Evolutionary conservation across 331 rosid species (phyloP), one percentile per base, ranked within the genome.

Genomic region (Dryas integrifolia): DNA sequence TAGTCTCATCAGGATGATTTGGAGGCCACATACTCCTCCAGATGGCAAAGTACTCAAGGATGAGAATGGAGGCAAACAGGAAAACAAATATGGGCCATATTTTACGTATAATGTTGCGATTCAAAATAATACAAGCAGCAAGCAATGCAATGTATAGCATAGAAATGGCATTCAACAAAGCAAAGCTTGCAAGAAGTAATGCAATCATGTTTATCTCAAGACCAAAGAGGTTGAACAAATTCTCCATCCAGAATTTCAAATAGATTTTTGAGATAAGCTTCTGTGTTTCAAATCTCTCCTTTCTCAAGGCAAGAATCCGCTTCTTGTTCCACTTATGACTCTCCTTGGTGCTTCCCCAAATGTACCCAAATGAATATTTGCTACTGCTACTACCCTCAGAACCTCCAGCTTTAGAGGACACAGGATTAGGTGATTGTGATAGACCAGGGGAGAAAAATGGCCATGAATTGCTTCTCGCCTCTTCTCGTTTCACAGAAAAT

Each of bases 151-250:
- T 86, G 74, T 92, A 95, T 73, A 88, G 71, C 80, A 95, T 80
- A 65, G 99, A 95, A 74, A 95, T 61, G 61, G 85, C 92, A 85
- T 92, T 95, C 78, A 95, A 84, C 86, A 95, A 77, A 78, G 98
- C 90, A 83, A 95, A 95, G 86, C 99, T 89, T 62, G 97, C 91
- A 58, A 92, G 89, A 67, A 95, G 97, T 79, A 95, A 82, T 21
- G 89, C 85, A 69, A 95, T 88, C 99, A 95, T 95, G 84, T 92
- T 95, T 81, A 95, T 92, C 93, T 95, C 99, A 40, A 95, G 99
- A 84, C 99, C 98, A 79, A 83, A 90, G 86, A 95, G 91, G 81
- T 88, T 87, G 80, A 90, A 92, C 82, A 88, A 55, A 78, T 95
- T 89, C 88, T 95, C 99, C 49, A 83, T 76, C 98, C 99, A 92